These are phyloP conservation scores for Erigeron philadelphicus DNA, from an alignment of 140 eudicot genomes.

Conservation along the genomic window DNA sequence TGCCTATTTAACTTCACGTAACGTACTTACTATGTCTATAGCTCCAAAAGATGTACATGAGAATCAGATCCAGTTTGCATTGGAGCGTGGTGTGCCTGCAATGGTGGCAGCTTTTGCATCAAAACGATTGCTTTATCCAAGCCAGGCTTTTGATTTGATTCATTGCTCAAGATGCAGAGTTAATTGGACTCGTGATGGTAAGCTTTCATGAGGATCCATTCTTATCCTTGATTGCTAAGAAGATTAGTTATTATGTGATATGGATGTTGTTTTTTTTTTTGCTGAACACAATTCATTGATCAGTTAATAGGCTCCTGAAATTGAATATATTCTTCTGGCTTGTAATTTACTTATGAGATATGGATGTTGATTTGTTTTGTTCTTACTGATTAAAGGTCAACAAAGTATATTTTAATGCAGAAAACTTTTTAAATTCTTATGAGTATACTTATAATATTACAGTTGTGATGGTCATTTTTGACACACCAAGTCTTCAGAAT, in stretches of 20 bases:
- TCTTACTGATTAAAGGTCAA: not conserved
- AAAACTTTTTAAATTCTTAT: not conserved
- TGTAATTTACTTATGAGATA: too few species aligned
- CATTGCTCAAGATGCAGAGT: constrained; percentile 97
- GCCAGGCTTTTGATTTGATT: constrained; percentile 89
- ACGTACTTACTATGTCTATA: constrained; percentile 35
- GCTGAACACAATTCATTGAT: not conserved
- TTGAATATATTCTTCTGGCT: too few species aligned
- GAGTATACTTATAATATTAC: not conserved
- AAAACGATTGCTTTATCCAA: constrained; percentile 68
- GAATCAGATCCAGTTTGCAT: constrained; percentile 49
- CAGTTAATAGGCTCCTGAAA: not conserved
- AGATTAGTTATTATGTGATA: constrained; percentile 8
- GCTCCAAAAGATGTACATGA: constrained; percentile 49
- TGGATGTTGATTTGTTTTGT: not conserved
- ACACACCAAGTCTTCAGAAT: not conserved
- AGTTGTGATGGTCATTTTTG: not conserved
- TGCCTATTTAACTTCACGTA: constrained; percentile 72
- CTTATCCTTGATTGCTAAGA: constrained; percentile 13
- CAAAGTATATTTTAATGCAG: not conserved
- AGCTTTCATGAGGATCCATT: constrained; percentile 21
- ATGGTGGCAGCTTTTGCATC: constrained; percentile 95
- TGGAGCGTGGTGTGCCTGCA: constrained; percentile 97
- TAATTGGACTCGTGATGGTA: constrained; percentile 98
- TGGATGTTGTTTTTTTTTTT: constrained; percentile 4